Conservation (phyloP, 2,329 filamentous ascomycete genomes). For the Fusarium napiforme region DNA sequence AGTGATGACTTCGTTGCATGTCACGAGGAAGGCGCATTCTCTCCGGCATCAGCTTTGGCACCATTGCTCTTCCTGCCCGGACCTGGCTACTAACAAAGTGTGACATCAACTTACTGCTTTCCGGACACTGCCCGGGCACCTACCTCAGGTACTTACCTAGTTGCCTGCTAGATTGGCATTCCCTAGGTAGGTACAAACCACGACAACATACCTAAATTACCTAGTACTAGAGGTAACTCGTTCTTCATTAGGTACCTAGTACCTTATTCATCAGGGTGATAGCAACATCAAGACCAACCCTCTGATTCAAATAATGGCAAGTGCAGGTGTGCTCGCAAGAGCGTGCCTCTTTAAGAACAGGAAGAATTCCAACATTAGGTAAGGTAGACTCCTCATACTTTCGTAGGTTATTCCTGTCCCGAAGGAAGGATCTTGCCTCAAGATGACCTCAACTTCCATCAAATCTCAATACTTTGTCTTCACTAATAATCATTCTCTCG, state of each 20-base stretch:
- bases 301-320: background rate
- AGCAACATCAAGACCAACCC: background rate
- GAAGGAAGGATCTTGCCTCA: background rate
- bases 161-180: background rate
- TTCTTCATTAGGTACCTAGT: background rate
- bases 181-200: no score
- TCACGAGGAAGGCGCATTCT: background rate
- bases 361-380: background rate
- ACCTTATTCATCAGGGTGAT: background rate
- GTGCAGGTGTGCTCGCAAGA: constrained; percentile 9
- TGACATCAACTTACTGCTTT: background rate
- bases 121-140: background rate
- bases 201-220: background rate
- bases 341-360: background rate
- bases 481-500: constrained; percentile 8
- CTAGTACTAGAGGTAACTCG: background rate
- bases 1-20: constrained; percentile 16
- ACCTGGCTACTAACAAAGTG: background rate
- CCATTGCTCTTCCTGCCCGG: background rate
- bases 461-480: background rate
- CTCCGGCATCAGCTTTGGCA: background rate
- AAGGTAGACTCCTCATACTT: background rate
- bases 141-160: background rate
- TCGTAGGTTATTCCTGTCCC: background rate
- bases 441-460: background rate